phyloP scores from a whole-genome alignment of 2,329 filamentous ascomycete species.

The Paraphaeosphaeria sporulosa region DNA sequence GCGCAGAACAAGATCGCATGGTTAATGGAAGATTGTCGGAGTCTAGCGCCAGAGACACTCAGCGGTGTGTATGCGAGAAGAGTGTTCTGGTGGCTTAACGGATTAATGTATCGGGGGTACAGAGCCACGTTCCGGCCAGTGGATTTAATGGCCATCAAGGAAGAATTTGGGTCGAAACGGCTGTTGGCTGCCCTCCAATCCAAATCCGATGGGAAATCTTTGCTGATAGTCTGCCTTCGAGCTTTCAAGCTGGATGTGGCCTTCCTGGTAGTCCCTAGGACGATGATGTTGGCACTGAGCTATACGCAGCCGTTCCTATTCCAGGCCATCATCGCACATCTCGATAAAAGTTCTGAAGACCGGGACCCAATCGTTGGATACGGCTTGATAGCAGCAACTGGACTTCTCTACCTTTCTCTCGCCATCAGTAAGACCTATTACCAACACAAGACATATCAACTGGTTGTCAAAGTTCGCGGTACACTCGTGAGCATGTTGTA shows the following conservation, averaged over 20 bases:
- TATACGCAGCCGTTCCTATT: conserved; percentile 18
- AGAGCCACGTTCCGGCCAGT: not conserved
- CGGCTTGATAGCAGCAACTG: conserved; percentile 14
- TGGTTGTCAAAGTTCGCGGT: conserved; percentile 12
- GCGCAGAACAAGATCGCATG: conserved; percentile 9
- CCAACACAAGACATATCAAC: conserved; percentile 18
- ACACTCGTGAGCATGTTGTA: conserved; percentile 13
- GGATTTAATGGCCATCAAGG: conserved; percentile 12
- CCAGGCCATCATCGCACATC: conserved; percentile 7
- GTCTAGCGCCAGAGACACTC: conserved; percentile 13
- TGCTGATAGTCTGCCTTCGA: not conserved
- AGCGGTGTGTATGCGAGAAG: conserved; percentile 13
- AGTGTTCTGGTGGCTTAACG: conserved; percentile 17
- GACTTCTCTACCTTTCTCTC: conserved; percentile 12
- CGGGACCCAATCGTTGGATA: conserved; percentile 6
- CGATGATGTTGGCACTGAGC: conserved; percentile 6
- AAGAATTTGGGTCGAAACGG: conserved; percentile 3
- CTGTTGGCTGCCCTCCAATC: not conserved
- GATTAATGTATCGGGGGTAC: conserved; percentile 9
- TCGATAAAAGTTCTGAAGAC: not conserved
- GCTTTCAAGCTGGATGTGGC: conserved; percentile 2
- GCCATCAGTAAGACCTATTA: conserved; percentile 16
- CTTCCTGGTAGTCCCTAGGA: conserved; percentile 7
- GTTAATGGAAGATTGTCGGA: conserved; percentile 5
- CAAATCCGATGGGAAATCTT: not conserved